These are phyloP conservation scores for Triangularia setosa DNA, from an alignment of 2,329 filamentous ascomycete genomes.

Conservation along the genomic window DNA sequence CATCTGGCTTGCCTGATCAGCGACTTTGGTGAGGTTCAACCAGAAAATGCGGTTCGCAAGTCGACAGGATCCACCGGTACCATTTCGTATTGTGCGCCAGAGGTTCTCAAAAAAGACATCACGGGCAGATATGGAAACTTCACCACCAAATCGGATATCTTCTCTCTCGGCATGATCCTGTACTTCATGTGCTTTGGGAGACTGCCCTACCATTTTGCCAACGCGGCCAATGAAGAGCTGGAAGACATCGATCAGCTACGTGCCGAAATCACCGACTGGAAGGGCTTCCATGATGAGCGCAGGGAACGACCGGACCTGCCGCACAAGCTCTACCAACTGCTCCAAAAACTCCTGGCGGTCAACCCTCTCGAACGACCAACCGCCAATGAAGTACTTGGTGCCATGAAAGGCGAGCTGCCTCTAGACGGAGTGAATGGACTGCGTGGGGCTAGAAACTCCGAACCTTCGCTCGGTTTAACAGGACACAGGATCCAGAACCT, in stretches of 20 bases:
- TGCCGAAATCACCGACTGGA: constrained; percentile 81
- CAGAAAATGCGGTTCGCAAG: constrained; percentile 73
- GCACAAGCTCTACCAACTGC: constrained; percentile 75
- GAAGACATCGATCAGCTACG: constrained; percentile 85
- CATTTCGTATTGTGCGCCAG: constrained; percentile 94
- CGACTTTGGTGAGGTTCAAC: constrained; percentile 95
- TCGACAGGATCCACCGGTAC: constrained; percentile 93
- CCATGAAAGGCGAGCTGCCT: constrained; percentile 65
- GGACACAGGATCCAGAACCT: constrained; percentile 51
- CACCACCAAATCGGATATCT: constrained; percentile 96
- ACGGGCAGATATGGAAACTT: constrained; percentile 83
- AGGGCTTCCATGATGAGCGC: constrained; percentile 76
- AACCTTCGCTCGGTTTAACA: constrained; percentile 39
- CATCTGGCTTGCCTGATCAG: constrained; percentile 82
- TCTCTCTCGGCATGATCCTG: constrained; percentile 95
- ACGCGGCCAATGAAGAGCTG: constrained; percentile 82
- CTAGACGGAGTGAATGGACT: constrained; percentile 38
- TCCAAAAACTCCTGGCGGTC: constrained; percentile 76
- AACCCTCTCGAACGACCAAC: constrained; percentile 74
- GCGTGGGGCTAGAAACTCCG: constrained; percentile 32
- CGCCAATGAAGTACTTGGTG: constrained; percentile 77
- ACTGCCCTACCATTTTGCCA: constrained; percentile 80
- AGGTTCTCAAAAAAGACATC: constrained; percentile 71
- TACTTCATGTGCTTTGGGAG: constrained; percentile 96
- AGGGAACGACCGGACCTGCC: constrained; percentile 77